These are phyloP conservation scores for Boechera retrofracta DNA, from an alignment of 345 rosid genomes.

Conservation along the genomic window DNA sequence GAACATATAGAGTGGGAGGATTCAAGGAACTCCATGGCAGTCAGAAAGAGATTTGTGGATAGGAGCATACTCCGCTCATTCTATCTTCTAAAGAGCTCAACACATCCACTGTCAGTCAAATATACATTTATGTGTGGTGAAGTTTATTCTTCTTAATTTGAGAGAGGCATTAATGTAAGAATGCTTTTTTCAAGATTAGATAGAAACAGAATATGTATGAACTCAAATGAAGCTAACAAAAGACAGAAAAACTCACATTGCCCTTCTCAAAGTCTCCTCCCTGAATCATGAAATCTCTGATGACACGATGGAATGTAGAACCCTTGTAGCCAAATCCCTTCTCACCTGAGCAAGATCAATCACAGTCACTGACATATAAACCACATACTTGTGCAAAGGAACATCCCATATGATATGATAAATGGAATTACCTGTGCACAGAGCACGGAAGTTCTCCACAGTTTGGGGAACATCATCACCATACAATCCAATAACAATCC, in stretches of 20 bases:
- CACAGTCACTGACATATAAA: slow-evolving; percentile 20
- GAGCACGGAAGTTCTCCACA: slow-evolving; percentile 91
- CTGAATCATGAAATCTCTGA: slow-evolving; percentile 97
- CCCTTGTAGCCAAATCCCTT: slow-evolving; percentile 95
- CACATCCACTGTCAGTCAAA: background rate
- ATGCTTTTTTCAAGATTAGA: background rate
- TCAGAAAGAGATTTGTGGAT: background rate
- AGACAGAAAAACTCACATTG: slow-evolving; percentile 65
- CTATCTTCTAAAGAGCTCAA: background rate
- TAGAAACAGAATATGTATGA: background rate
- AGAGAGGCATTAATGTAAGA: background rate
- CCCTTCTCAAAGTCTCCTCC: slow-evolving; percentile 99
- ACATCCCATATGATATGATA: background rate
- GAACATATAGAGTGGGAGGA: background rate
- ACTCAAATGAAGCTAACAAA: background rate
- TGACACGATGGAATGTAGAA: slow-evolving; percentile 86
- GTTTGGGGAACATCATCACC: slow-evolving; percentile 98
- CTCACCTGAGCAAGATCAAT: slow-evolving; percentile 63
- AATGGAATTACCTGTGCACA: slow-evolving; percentile 76
- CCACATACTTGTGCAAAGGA: background rate
- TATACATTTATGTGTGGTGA: background rate
- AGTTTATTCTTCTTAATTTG: too few species aligned
- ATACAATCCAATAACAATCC: slow-evolving; percentile 87
- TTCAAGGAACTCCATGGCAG: background rate
- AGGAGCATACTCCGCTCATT: background rate